Base-by-base conservation (phyloP, 192 early-diverging fungal species). In the Podila horticola region DNA sequence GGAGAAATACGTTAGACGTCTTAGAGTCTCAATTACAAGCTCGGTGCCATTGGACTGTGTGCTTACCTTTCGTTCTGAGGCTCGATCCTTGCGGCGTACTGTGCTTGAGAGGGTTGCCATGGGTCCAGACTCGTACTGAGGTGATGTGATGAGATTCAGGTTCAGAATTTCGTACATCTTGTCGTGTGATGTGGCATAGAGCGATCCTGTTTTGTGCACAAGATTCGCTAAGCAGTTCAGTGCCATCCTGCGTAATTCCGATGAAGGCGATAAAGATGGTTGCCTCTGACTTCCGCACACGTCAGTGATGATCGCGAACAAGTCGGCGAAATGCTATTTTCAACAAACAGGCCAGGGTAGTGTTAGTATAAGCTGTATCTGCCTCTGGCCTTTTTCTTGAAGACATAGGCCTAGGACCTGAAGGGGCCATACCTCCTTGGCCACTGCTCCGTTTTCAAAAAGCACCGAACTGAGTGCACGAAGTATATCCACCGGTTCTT, bases 171-270 rank as follows among this genome's bases (percentile, higher is more conserved):
- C 84, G 58, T 86, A 90, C 38, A 92, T 85, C 26, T 67, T 33
- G 17, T 77, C 75, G 67, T 90, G 89, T 58, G 86, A 69, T 8
- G 58, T 38, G 17, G 84, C 75, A 45, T 84, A 67, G 28, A 91
- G 88, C 7, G 86, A 33, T 17, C 91, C 92, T 20, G 87, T 88
- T 31, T 86, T 88, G n/a, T 84, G 76, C 51, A 89, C 90, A 22
- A 89, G 31, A 63, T 92, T 93, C 24, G 89, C 90, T n/a, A 94
- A 61, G 69, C 91, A 92, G 63, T 87, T 89, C 66, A 94, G 76
- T 1, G 92, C 89, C 89, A 93, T 92, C 38, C 88, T 70, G n/a
- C 88, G 81, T 24, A 81, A 58, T 63, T 90, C 84, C 10, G 33
- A 50, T 17, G 67, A 34, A 0, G 84, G 64, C 11, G 48, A 58